Percentiles rank a stretch among this genome's conserved stretches.
Conservation (phyloP, 495 filamentous ascomycete species). For the Aspergillus diversus region DNA sequence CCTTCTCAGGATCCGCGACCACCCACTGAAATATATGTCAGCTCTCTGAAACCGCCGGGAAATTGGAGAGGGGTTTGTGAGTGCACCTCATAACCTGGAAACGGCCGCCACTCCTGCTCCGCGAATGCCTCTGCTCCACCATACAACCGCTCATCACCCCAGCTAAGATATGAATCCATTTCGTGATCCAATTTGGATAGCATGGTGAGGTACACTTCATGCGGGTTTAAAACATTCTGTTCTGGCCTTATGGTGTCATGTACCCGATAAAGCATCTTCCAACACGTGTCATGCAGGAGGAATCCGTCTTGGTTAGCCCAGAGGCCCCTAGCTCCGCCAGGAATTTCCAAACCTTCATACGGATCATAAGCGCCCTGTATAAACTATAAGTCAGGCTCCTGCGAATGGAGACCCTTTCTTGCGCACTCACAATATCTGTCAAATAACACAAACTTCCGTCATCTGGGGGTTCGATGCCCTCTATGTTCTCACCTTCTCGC, state of each 20-base stretch:
- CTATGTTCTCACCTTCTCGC: neutral
- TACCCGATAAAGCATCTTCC: slow-evolving; percentile 4
- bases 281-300: slow-evolving; percentile 5
- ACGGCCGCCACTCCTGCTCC: slow-evolving; percentile 6
- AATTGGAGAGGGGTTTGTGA: no score
- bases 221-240: neutral
- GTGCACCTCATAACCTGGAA: slow-evolving; percentile 10
- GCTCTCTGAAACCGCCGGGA: neutral
- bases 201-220: slow-evolving; percentile 4
- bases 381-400: neutral
- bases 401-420: neutral
- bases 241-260: neutral
- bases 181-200: neutral
- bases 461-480: neutral
- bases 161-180: neutral
- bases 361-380: slow-evolving; percentile 8
- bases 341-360: neutral
- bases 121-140: slow-evolving; percentile 8
- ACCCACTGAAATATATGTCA: slow-evolving; percentile 4
- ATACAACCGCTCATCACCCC: slow-evolving; percentile 11
- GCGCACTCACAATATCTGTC: neutral
- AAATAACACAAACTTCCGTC: neutral
- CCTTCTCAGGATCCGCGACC: slow-evolving; percentile 1
- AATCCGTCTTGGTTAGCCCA: slow-evolving; percentile 10
- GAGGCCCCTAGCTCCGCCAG: neutral